A percentile compares a stretch with the other conserved stretches of the same genome.
These are phyloP conservation scores for Chlamydomonas schloesseri DNA, from an alignment of 139 green algal species.

Conservation along the genomic window DNA sequence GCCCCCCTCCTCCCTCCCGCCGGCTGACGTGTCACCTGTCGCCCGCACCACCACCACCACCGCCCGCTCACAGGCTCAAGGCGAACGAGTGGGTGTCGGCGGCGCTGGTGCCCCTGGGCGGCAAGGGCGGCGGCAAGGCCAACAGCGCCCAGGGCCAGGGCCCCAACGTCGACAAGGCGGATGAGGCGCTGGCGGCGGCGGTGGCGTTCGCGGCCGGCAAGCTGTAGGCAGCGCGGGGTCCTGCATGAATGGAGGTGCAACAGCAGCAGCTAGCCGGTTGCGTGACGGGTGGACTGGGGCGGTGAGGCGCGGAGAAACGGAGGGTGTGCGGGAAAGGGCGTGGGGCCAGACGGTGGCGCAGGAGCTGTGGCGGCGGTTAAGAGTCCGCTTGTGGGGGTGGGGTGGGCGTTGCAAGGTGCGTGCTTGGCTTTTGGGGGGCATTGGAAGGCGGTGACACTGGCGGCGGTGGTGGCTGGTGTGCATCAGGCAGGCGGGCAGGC, in stretches of 20 bases:
- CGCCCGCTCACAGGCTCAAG: conserved; percentile 57
- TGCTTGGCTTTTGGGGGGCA: no score
- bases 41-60: background rate
- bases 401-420: no score
- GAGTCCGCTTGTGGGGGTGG: background rate
- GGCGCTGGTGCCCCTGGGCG: conserved; percentile 75
- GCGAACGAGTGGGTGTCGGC: conserved; percentile 85
- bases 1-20: no score
- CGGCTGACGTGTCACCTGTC: no score
- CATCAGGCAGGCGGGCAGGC: no score
- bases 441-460: no score
- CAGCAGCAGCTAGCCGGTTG: background rate
- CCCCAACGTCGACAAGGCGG: conserved; percentile 57
- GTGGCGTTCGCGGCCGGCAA: conserved; percentile 62
- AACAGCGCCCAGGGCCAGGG: conserved; percentile 87
- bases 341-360: background rate
- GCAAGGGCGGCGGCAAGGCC: conserved; percentile 95
- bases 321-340: background rate
- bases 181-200: conserved; percentile 53
- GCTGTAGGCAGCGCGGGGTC: conserved; percentile 30
- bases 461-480: no score
- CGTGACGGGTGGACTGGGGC: background rate
- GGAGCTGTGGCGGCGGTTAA: no score
- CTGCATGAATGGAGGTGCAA: no score
- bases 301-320: no score